Percentiles rank a stretch among this genome's conserved stretches.
Evolutionary conservation across 2,329 filamentous ascomycete species (phyloP).

Genomic region (Zopfia rhizophila): DNA sequence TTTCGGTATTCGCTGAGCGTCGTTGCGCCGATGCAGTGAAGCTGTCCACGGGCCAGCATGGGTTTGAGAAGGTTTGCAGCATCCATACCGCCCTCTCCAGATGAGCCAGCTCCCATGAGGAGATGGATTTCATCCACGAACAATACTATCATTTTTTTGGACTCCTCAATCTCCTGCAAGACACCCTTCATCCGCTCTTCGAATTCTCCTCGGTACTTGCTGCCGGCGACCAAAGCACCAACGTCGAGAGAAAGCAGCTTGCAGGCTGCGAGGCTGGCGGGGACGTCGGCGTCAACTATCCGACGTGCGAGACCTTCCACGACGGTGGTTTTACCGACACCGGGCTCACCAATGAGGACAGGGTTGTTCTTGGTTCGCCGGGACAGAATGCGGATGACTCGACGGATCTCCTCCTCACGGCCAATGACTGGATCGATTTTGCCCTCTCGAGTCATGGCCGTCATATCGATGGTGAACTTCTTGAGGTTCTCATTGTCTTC

Average conservation of each 20-base stretch:
- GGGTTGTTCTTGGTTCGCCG: slow-evolving; percentile 98
- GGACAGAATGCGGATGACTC: slow-evolving; percentile 90
- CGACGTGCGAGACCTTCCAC: slow-evolving; percentile 95
- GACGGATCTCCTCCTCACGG: slow-evolving; percentile 92
- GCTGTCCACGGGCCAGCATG: slow-evolving; percentile 94
- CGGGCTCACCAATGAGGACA: slow-evolving; percentile 95
- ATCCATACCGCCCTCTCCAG: slow-evolving; percentile 97
- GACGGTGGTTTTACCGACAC: slow-evolving; percentile 98
- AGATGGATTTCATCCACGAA: slow-evolving; percentile 99
- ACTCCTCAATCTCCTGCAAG: slow-evolving; percentile 93
- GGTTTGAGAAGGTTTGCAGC: slow-evolving; percentile 97
- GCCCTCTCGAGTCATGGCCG: slow-evolving; percentile 91
- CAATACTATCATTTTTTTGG: slow-evolving; percentile 95
- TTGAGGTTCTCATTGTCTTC: slow-evolving; percentile 93
- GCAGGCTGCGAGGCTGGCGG: slow-evolving; percentile 93
- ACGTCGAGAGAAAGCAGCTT: slow-evolving; percentile 95
- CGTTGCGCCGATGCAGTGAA: slow-evolving; percentile 98
- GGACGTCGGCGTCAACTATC: slow-evolving; percentile 96
- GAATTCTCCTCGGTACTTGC: slow-evolving; percentile 98
- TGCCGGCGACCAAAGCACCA: slow-evolving; percentile 92
- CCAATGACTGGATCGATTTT: slow-evolving; percentile 99
- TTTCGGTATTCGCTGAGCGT: slow-evolving; percentile 96
- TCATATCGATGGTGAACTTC: slow-evolving; percentile 99
- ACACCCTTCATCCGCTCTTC: slow-evolving; percentile 99
- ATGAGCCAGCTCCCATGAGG: slow-evolving; percentile 95